Conservation (phyloP, 73 alveolate species). For the Paramecium biaurelia region DNA sequence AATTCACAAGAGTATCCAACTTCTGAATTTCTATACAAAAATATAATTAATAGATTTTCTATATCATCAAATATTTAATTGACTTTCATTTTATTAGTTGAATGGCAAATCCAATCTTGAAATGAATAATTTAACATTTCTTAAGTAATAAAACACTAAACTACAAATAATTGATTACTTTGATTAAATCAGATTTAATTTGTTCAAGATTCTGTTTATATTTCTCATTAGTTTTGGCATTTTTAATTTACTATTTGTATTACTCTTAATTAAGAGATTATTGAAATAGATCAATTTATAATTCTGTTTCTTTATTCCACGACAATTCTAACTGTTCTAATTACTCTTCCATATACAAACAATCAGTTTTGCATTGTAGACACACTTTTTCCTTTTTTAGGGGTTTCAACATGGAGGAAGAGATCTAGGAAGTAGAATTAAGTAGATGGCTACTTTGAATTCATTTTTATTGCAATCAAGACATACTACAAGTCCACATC, state of each 20-base stretch:
- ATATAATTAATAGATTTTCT: not conserved
- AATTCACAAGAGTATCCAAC: not conserved
- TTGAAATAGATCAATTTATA: not conserved
- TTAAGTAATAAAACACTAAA: slow-evolving; percentile 1
- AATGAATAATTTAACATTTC: slow-evolving; percentile 17
- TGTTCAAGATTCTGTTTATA: not conserved
- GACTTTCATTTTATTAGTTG: not conserved
- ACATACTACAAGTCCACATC: slow-evolving; percentile 6
- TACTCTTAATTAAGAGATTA: not conserved
- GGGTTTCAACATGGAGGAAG: not conserved
- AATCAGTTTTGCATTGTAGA: slow-evolving; percentile 1
- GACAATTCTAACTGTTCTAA: not conserved
- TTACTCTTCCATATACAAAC: not conserved
- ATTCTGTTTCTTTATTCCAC: not conserved
- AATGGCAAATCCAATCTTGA: slow-evolving; percentile 10
- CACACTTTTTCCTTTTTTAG: slow-evolving; percentile 11
- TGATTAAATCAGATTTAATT: slow-evolving; percentile 6
- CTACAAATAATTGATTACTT: not conserved
- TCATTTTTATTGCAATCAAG: not conserved
- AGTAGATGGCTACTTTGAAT: not conserved
- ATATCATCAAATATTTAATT: not conserved
- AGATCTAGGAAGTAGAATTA: not conserved
- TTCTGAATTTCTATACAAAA: not conserved
- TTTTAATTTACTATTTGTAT: not conserved
- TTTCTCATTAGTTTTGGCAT: not conserved